Evolutionary conservation across 768 basidiomycete species (phyloP).

Genomic region (Auriscalpium vulgare): DNA sequence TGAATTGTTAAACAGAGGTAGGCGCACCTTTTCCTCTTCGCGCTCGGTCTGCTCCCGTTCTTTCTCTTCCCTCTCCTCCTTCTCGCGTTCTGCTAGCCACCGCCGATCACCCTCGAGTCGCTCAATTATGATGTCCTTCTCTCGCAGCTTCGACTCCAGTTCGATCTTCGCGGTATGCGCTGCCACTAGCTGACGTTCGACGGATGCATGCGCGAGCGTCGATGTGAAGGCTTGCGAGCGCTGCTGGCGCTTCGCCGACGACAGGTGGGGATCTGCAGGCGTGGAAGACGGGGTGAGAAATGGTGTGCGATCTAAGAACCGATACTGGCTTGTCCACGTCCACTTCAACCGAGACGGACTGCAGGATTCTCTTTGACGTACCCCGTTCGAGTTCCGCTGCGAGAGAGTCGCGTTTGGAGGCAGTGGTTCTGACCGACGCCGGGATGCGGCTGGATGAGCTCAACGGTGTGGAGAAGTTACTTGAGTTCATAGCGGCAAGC

Average conservation of each 20-base stretch:
- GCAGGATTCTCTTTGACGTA: constrained; percentile 14
- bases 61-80: constrained; percentile 60
- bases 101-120: constrained; percentile 63
- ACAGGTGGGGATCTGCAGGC: constrained; percentile 51
- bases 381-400: constrained; percentile 64
- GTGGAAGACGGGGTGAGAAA: constrained; percentile 5
- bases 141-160: constrained; percentile 58
- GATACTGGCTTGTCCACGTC: not conserved
- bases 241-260: constrained; percentile 60
- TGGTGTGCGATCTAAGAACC: not conserved
- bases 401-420: constrained; percentile 54
- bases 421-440: constrained; percentile 21
- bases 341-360: not conserved
- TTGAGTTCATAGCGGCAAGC: not conserved
- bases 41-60: constrained; percentile 43
- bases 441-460: not conserved
- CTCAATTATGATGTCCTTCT: constrained; percentile 55
- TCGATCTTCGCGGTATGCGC: constrained; percentile 56
- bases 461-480: constrained; percentile 3
- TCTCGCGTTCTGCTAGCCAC: constrained; percentile 61
- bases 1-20: not conserved
- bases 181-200: constrained; percentile 62
- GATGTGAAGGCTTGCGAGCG: constrained; percentile 57
- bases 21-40: constrained; percentile 53
- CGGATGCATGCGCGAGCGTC: constrained; percentile 48